Evolutionary conservation across 2,329 filamentous ascomycete species (phyloP).

Genomic region (Fusarium zealandicum): DNA sequence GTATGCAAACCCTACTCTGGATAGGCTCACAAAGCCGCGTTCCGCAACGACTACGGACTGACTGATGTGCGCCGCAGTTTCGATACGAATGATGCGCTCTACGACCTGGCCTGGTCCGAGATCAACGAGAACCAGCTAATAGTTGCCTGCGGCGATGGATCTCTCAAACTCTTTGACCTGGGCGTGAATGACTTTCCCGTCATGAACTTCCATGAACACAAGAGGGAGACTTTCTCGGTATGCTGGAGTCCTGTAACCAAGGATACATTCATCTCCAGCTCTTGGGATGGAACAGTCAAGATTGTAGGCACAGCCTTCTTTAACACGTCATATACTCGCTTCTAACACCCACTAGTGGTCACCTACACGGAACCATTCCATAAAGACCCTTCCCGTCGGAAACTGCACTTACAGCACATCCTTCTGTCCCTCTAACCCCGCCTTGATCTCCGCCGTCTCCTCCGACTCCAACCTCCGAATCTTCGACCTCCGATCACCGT

Average conservation of each 20-base stretch:
- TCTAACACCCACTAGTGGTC: slow-evolving; percentile 69
- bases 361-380: slow-evolving; percentile 74
- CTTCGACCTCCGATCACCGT: slow-evolving; percentile 89
- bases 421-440: slow-evolving; percentile 87
- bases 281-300: slow-evolving; percentile 96
- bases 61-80: slow-evolving; percentile 62
- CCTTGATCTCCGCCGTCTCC: slow-evolving; percentile 84
- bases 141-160: slow-evolving; percentile 89
- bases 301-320: slow-evolving; percentile 57
- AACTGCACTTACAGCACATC: slow-evolving; percentile 93
- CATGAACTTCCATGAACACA: slow-evolving; percentile 92
- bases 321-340: not conserved
- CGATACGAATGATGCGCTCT: slow-evolving; percentile 96
- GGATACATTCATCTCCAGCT: slow-evolving; percentile 87
- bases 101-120: slow-evolving; percentile 95
- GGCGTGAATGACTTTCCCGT: slow-evolving; percentile 83
- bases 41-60: not conserved
- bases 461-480: slow-evolving; percentile 89
- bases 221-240: slow-evolving; percentile 89
- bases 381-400: slow-evolving; percentile 88
- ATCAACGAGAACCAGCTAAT: slow-evolving; percentile 94
- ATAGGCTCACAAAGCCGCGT: not conserved
- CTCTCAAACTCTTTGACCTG: slow-evolving; percentile 92
- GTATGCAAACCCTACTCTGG: slow-evolving; percentile 53
- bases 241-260: slow-evolving; percentile 93